Conservation (phyloP, 345 rosid genomes). For the Corchorus olitorius region DNA sequence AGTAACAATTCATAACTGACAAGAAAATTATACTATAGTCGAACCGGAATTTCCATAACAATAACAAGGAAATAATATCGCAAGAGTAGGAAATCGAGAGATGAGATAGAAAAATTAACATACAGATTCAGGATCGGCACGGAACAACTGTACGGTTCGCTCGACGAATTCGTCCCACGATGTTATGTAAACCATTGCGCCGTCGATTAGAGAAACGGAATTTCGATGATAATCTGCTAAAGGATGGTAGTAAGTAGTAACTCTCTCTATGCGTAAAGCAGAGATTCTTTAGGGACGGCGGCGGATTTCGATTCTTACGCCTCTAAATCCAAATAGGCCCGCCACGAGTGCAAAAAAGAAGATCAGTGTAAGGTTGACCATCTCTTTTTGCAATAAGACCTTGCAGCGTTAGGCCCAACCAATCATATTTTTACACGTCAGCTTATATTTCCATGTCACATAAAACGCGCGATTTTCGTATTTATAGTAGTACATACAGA, state of each 20-base stretch:
- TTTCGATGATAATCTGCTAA: neutral
- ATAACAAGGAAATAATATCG: neutral
- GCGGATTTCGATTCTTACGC: neutral
- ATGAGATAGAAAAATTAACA: slow-evolving; percentile 23
- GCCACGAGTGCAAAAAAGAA: no score
- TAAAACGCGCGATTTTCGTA: no score
- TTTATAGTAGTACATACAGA: no score
- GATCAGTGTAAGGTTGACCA: no score
- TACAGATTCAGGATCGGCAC: slow-evolving; percentile 92
- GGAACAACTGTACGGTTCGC: slow-evolving; percentile 73
- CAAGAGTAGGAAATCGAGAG: neutral
- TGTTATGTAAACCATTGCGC: slow-evolving; percentile 65
- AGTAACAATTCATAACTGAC: neutral
- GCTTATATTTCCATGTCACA: no score
- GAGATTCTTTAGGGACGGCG: no score
- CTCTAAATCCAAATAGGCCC: no score
- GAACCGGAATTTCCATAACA: neutral
- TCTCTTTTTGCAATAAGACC: no score
- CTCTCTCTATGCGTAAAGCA: neutral
- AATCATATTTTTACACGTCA: no score
- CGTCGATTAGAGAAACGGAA: slow-evolving; percentile 16
- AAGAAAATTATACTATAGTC: neutral
- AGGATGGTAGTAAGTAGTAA: neutral
- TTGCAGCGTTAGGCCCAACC: no score
- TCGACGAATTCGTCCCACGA: slow-evolving; percentile 92